These are phyloP conservation scores for Colletotrichum caudatum DNA, from an alignment of 2,329 filamentous ascomycete genomes.

Conservation along the genomic window DNA sequence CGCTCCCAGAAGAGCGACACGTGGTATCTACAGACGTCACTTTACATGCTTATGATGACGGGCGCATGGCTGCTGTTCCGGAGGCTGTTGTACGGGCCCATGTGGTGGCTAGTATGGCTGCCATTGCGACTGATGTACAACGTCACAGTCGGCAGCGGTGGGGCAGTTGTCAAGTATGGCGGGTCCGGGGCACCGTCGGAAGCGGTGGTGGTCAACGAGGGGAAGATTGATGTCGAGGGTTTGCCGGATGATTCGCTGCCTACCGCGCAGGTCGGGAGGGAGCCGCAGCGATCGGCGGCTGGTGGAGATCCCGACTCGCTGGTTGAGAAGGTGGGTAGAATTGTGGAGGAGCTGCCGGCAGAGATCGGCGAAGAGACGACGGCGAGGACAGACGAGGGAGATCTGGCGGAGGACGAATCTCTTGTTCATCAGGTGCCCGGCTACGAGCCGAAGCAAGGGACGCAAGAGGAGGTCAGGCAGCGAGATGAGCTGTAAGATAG, in stretches of 20 bases:
- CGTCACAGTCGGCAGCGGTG: conserved; percentile 66
- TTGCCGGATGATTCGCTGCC: conserved; percentile 59
- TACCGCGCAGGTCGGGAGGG: conserved; percentile 61
- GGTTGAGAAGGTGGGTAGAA: conserved; percentile 66
- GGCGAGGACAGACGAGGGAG: not conserved
- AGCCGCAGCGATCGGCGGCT: conserved; percentile 43
- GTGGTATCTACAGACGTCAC: conserved; percentile 93
- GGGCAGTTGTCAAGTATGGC: conserved; percentile 58
- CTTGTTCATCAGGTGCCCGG: conserved; percentile 14
- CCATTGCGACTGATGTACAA: conserved; percentile 78
- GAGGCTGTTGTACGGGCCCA: conserved; percentile 85
- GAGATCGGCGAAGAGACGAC: conserved; percentile 39
- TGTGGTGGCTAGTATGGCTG: conserved; percentile 90
- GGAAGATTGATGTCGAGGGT: conserved; percentile 50
- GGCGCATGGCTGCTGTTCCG: conserved; percentile 89
- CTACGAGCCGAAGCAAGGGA: conserved; percentile 46
- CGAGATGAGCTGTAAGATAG: conserved; percentile 34
- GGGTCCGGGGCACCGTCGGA: conserved; percentile 41
- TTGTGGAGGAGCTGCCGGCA: conserved; percentile 54
- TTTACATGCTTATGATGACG: conserved; percentile 84
- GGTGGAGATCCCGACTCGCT: conserved; percentile 55
- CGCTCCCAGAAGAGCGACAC: conserved; percentile 95
- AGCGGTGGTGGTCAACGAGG: conserved; percentile 46
- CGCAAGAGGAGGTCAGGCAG: conserved; percentile 35
- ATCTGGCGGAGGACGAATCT: conserved; percentile 43